phyloP scores from a whole-genome alignment of 2,329 filamentous ascomycete species.

The Pseudogymnoascus sp. region DNA sequence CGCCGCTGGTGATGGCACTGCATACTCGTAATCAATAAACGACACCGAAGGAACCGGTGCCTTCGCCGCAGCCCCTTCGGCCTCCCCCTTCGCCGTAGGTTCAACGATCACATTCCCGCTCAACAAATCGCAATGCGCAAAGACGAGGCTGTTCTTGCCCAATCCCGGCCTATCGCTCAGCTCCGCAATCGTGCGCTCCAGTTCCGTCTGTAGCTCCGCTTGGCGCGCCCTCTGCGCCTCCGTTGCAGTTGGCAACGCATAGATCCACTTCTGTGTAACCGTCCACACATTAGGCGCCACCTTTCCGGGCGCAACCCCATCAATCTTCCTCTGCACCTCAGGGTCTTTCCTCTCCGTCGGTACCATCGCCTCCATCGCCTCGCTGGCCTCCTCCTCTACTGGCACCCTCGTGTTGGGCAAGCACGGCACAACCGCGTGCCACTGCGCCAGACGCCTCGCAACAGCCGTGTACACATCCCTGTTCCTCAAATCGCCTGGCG shows the following conservation, averaged over 20 bases:
- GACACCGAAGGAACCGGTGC: conserved; percentile 48
- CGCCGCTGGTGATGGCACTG: conserved; percentile 83
- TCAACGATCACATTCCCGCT: conserved; percentile 92
- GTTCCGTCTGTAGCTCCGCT: conserved; percentile 62
- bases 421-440: conserved; percentile 72
- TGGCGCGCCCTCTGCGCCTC: conserved; percentile 61
- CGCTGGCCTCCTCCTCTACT: conserved; percentile 26
- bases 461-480: conserved; percentile 74
- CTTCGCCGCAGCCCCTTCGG: conserved; percentile 27
- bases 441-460: conserved; percentile 77
- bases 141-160: conserved; percentile 71
- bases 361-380: conserved; percentile 23
- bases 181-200: conserved; percentile 60
- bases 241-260: conserved; percentile 69
- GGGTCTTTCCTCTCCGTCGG: conserved; percentile 28
- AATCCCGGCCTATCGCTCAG: conserved; percentile 72
- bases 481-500: conserved; percentile 69
- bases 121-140: conserved; percentile 93
- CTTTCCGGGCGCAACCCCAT: conserved; percentile 54
- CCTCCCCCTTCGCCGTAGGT: conserved; percentile 33
- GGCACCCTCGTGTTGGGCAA: conserved; percentile 32
- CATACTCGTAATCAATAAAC: conserved; percentile 99
- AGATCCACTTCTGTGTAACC: conserved; percentile 92
- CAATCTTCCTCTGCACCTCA: conserved; percentile 37
- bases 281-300: conserved; percentile 86